Evolutionary conservation across 805 yeast genomes (phyloP).

Genomic region (Maudiozyma turicensis): DNA sequence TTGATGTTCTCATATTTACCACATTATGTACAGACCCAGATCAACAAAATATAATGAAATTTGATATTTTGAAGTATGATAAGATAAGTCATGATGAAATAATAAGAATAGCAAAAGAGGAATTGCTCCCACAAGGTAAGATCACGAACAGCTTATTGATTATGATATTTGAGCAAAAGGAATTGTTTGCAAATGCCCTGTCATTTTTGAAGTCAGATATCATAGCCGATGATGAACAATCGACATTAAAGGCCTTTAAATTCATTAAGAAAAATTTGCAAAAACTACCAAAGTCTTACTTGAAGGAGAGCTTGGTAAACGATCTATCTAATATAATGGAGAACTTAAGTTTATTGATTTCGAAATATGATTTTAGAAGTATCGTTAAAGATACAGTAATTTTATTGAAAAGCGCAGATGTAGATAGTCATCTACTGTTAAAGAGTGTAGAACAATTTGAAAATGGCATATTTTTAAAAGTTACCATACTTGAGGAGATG

Average conservation of each 20-base stretch:
- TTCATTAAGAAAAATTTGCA: constrained; percentile 7
- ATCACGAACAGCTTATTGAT: constrained; percentile 6
- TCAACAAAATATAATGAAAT: background rate
- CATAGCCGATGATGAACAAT: background rate
- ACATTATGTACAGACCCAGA: constrained; percentile 1
- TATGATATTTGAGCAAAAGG: constrained; percentile 10
- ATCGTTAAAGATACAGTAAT: constrained; percentile 5
- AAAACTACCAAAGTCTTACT: constrained; percentile 10
- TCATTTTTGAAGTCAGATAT: constrained; percentile 6
- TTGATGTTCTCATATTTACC: constrained; percentile 19
- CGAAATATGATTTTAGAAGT: background rate
- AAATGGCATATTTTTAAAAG: constrained; percentile 13
- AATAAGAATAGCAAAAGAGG: constrained; percentile 6
- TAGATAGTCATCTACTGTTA: constrained; percentile 11
- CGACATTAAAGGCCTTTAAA: constrained; percentile 3
- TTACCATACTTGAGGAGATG: constrained; percentile 17
- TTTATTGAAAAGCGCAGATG: constrained; percentile 6
- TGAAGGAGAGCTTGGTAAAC: constrained; percentile 2
- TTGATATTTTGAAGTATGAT: constrained; percentile 12
- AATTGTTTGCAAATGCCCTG: constrained; percentile 10
- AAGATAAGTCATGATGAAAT: constrained; percentile 12
- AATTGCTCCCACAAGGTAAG: background rate
- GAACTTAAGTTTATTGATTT: background rate
- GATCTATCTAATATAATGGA: constrained; percentile 10
- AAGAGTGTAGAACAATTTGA: constrained; percentile 5